Evolutionary conservation across 768 basidiomycete genomes (phyloP), one percentile per base, ranked within the genome.

Genomic region (Dentipellis fragilis): DNA sequence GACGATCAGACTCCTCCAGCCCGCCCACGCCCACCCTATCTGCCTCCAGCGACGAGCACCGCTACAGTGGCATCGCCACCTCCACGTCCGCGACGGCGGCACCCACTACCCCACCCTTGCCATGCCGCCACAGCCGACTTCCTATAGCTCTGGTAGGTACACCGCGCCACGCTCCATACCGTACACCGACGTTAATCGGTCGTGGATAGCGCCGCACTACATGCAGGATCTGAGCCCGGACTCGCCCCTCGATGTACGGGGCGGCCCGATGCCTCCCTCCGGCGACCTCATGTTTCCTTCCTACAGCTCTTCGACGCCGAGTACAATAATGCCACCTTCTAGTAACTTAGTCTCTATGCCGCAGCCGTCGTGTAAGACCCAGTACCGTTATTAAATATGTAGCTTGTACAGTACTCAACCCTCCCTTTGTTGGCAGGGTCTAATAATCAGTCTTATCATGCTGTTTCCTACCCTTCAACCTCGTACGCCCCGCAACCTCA

Each of bases 301-400:
- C 42, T 54, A 54, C 48, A 38, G 57, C 42, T 62, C 58, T 53
- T 59, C 68, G 64, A 62, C 71, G 63, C 59, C 68, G 65, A 63
- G 68, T 70, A 64, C 66, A 71, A 65, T 70, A 63, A 63, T 68
- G 66, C 65, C 66, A 58, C 63, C 71, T 68, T 72, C 67, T 83
- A 80, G 75, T 73, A 71, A 83, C 81, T 80, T 78, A 69, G 64
- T 66, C 54, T 52, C 65, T 61, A 61, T 67, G 57, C 62, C 66
- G n/a, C 42, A 16, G 57, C 62, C 66, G 61, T 70, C 79, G 78
- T 83, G 84, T 85, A 85, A 85, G 84, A 79, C 70, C 64, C 71
- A 79, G 83, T 84, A 84, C 78, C 77, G 74, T 64, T 81, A 81
- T 77, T 82, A 74, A 82, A 76, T 77, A 72, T 77, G 77, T 81